Evolutionary conservation across 768 basidiomycete species (phyloP), one percentile per base, ranked within the genome.

Genomic region (Hirschioporus abietinus): DNA sequence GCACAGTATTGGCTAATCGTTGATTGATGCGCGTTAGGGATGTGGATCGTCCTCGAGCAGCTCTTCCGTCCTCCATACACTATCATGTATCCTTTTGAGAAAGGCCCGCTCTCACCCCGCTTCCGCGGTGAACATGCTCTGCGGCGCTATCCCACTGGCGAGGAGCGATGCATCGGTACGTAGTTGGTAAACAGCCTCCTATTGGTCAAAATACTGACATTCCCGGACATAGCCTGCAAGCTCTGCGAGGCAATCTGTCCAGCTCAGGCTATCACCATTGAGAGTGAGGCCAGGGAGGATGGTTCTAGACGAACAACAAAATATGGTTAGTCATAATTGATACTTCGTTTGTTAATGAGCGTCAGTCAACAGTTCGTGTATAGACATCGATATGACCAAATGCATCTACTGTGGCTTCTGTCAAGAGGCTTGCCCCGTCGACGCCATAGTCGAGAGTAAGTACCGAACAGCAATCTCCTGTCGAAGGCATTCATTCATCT

Each of bases 351-450:
- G 27, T 65, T 34, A 67, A 62, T 66, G 63, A 67, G 58, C 58
- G 64, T 67, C 67, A 63, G 65, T 65, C 26, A 52, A 42, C 64
- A 35, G 42, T 66, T 72, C 58, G 12, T 58, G 61, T 64, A 64
- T 70, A 96, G 94, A 99, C 79, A 95, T 99, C 73, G 97, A 99
- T 77, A 99, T 99, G 97, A 99, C 97, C 67, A 99, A 96, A 84
- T 99, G 97, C 80, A 99, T 99, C 74, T 99, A 99, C 83, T 99
- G 97, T 78, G 97, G 97, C 65, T 99, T 98, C 84, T 99, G 97
- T 78, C 96, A 99, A 79, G 97, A 99, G 80, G 97, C 97, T 34
- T 99, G 97, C 77, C 97, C 97, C 1, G 97, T 99, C 66, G 97
- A 99, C 79, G 97, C 97, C 67, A 99, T 99, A 72, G 97, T 99